Conservation (phyloP, 805 yeast genomes). For the Candida takata region DNA sequence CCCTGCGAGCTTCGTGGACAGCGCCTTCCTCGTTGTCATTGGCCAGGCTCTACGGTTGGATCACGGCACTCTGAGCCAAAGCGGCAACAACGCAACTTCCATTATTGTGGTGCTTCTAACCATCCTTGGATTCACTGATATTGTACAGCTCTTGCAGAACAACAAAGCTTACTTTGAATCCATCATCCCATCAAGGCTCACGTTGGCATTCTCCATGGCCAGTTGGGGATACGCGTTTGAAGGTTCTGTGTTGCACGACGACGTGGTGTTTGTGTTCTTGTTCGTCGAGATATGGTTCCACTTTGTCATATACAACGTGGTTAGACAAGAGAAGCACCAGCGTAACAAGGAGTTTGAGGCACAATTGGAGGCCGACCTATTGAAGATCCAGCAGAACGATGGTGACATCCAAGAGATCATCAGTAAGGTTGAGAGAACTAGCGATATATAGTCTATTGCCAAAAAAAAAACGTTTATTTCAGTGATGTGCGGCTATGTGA, state of each 20-base stretch:
- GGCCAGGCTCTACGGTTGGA: constrained; percentile 42
- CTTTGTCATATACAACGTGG: constrained; percentile 50
- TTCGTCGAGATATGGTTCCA: constrained; percentile 68
- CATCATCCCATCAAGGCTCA: constrained; percentile 50
- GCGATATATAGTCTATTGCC: constrained; percentile 5
- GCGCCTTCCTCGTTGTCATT: constrained; percentile 42
- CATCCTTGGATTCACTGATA: constrained; percentile 42
- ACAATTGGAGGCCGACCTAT: constrained; percentile 14
- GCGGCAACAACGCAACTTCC: neutral
- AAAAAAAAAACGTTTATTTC: neutral
- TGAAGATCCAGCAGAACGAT: constrained; percentile 13
- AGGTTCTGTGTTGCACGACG: constrained; percentile 46
- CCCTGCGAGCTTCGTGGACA: constrained; percentile 36
- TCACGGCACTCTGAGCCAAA: constrained; percentile 1
- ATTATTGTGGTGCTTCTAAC: constrained; percentile 37
- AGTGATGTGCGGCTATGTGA: neutral
- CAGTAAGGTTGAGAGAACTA: constrained; percentile 10
- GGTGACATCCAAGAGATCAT: constrained; percentile 13
- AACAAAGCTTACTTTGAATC: constrained; percentile 48
- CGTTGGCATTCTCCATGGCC: constrained; percentile 42
- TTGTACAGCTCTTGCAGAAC: constrained; percentile 47
- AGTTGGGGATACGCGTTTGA: constrained; percentile 41
- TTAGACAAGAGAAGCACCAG: constrained; percentile 48
- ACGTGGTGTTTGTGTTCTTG: constrained; percentile 46
- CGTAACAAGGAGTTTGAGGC: constrained; percentile 41